phyloP scores from a whole-genome alignment of 495 filamentous ascomycete genomes.

The Pyrenopolyporus hunteri region DNA sequence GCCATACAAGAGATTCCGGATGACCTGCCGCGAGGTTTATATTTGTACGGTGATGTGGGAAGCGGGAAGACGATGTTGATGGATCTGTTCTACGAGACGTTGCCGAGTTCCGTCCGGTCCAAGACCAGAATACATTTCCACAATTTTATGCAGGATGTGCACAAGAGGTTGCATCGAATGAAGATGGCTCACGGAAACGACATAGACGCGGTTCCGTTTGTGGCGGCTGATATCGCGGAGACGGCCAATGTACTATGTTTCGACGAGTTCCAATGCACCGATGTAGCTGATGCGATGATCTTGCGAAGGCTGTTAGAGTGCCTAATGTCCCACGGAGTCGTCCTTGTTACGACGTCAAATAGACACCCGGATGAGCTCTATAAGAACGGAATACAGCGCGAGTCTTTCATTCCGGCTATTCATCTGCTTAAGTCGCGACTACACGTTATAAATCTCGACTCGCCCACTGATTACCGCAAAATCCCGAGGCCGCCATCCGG shows the following conservation, averaged over 20 bases:
- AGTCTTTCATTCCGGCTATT: constrained; percentile 95
- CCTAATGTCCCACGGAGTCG: constrained; percentile 94
- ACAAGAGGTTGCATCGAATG: constrained; percentile 86
- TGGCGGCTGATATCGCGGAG: constrained; percentile 90
- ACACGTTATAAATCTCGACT: constrained; percentile 91
- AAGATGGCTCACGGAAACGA: constrained; percentile 90
- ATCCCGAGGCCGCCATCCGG: constrained; percentile 91
- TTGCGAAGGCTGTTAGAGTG: constrained; percentile 82
- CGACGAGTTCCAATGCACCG: constrained; percentile 98
- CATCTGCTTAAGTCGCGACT: constrained; percentile 83
- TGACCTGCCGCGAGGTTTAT: constrained; percentile 83
- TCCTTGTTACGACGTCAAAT: constrained; percentile 96
- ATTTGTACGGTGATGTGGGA: constrained; percentile 96
- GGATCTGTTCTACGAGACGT: constrained; percentile 96
- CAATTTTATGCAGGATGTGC: constrained; percentile 99
- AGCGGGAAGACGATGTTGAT: constrained; percentile 99
- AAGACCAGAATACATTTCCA: constrained; percentile 99
- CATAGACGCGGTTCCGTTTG: constrained; percentile 88
- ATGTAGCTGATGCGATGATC: constrained; percentile 99
- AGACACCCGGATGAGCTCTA: constrained; percentile 95
- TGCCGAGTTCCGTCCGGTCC: constrained; percentile 76
- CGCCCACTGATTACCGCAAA: constrained; percentile 94
- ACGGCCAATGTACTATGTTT: constrained; percentile 89
- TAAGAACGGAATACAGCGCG: constrained; percentile 95
- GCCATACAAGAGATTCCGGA: constrained; percentile 63